Evolutionary conservation across 2,329 filamentous ascomycete genomes (phyloP).

Genomic region (Akanthomyces muscarius): DNA sequence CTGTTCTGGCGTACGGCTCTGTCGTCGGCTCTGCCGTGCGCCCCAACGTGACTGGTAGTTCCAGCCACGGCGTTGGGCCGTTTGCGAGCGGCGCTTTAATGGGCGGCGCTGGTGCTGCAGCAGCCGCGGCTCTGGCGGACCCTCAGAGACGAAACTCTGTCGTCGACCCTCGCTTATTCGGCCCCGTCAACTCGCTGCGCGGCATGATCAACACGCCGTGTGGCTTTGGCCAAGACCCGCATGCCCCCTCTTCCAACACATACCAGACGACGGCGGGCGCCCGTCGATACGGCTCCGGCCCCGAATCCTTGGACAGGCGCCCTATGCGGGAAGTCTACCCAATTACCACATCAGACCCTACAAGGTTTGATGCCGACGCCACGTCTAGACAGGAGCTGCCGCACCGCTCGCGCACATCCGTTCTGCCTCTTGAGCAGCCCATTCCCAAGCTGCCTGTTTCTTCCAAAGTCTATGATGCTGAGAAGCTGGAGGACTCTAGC

Average conservation of each 20-base stretch:
- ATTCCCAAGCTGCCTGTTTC: conserved; percentile 73
- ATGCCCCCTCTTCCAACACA: conserved; percentile 27
- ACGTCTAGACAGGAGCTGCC: conserved; percentile 36
- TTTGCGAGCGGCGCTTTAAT: conserved; percentile 19
- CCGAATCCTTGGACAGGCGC: conserved; percentile 20
- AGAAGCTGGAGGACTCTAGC: conserved; percentile 35
- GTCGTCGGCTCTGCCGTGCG: conserved; percentile 25
- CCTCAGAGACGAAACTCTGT: conserved; percentile 42
- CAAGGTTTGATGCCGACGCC: conserved; percentile 54
- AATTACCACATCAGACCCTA: conserved; percentile 61
- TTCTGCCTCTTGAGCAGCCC: conserved; percentile 77
- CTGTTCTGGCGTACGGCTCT: conserved; percentile 36
- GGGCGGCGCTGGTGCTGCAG: conserved; percentile 34
- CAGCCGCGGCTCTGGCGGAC: conserved; percentile 22
- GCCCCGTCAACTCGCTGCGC: conserved; percentile 57
- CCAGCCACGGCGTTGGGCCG: conserved; percentile 28
- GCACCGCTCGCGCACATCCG: conserved; percentile 47
- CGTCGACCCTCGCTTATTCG: conserved; percentile 57
- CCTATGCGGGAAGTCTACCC: conserved; percentile 63
- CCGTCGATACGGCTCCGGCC: conserved; percentile 23
- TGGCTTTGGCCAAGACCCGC: conserved; percentile 43
- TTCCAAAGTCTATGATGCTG: conserved; percentile 60
- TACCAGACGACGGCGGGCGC: conserved; percentile 22
- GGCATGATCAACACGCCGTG: conserved; percentile 52
- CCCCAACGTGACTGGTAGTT: conserved; percentile 18